These are phyloP conservation scores for Talaromyces funiculosus DNA, from an alignment of 2,329 filamentous ascomycete species.

Conservation along the genomic window DNA sequence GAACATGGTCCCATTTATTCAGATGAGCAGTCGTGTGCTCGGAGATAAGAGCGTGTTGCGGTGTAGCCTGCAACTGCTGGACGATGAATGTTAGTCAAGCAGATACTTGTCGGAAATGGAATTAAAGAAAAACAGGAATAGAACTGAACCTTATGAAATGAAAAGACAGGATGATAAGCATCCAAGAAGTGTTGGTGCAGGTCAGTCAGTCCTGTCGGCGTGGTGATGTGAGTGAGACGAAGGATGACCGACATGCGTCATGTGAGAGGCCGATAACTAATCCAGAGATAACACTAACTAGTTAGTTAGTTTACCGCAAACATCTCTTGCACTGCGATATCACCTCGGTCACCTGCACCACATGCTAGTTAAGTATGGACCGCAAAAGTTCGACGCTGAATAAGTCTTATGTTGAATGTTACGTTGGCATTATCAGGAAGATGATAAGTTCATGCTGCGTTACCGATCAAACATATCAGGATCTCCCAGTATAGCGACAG, in stretches of 20 bases:
- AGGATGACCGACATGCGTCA: constrained; percentile 29
- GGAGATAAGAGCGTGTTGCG: background rate
- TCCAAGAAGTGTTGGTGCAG: background rate
- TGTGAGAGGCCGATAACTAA: constrained; percentile 18
- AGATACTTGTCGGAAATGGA: background rate
- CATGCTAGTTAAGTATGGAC: too few species aligned
- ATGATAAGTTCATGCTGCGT: too few species aligned
- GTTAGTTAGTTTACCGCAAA: background rate
- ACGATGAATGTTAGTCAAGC: background rate
- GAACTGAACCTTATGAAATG: background rate
- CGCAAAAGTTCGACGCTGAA: too few species aligned
- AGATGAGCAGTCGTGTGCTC: background rate
- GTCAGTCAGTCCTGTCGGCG: background rate
- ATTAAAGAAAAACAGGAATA: too few species aligned
- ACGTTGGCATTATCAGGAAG: too few species aligned
- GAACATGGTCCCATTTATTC: constrained; percentile 56
- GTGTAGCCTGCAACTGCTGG: constrained; percentile 4
- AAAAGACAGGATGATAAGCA: background rate
- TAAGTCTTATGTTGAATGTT: background rate
- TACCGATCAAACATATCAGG: too few species aligned
- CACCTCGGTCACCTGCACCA: background rate
- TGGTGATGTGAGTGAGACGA: background rate
- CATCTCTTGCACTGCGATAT: background rate
- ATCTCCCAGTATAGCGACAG: background rate
- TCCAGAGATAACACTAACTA: constrained; percentile 1